These are phyloP conservation scores for Glycine soja DNA, from an alignment of 306 rosid species.

Conservation along the genomic window DNA sequence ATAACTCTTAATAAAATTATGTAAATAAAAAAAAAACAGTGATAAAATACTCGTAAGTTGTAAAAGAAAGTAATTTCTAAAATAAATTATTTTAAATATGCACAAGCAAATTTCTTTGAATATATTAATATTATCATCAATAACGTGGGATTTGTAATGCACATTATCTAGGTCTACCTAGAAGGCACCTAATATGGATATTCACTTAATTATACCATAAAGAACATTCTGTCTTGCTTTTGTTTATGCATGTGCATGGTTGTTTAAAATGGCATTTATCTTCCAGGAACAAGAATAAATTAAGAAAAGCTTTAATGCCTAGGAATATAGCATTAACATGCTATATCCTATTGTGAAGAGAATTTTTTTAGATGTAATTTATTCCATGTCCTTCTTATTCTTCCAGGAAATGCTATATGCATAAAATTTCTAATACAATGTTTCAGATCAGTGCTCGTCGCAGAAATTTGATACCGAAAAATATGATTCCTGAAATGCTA, in stretches of 20 bases:
- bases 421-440: neutral
- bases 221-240: constrained; percentile 25
- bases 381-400: neutral
- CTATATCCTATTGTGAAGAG: neutral
- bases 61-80: too few species aligned
- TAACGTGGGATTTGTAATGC: too few species aligned
- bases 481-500: neutral
- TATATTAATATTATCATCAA: too few species aligned
- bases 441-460: neutral
- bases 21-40: too few species aligned
- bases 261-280: constrained; percentile 20
- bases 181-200: constrained; percentile 29
- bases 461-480: neutral
- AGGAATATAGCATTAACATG: constrained; percentile 11
- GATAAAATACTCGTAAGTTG: too few species aligned
- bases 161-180: neutral
- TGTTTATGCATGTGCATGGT: neutral
- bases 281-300: constrained; percentile 26
- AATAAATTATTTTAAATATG: too few species aligned
- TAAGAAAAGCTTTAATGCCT: constrained; percentile 17
- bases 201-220: constrained; percentile 27
- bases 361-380: neutral
- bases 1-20: too few species aligned
- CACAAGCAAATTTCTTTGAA: too few species aligned
- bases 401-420: neutral